A percentile compares a stretch with the other conserved stretches of the same genome.
phyloP scores from a whole-genome alignment of 805 yeast genomes.

The Blastobotrys terrestris region DNA sequence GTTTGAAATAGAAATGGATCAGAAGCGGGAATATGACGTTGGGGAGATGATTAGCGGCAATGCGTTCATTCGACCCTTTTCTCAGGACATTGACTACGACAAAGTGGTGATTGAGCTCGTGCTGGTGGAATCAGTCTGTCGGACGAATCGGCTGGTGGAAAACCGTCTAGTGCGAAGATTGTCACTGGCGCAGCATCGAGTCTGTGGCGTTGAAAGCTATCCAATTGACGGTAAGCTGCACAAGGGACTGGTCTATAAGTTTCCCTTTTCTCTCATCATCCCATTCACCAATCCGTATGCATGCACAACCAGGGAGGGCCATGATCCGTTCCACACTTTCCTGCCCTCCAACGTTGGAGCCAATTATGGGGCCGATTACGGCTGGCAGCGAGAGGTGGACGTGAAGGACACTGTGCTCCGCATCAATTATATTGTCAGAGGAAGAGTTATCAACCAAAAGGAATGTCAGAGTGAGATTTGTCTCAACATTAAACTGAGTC shows the following conservation, averaged over 20 bases:
- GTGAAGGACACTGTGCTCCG: not conserved
- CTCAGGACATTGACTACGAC: not conserved
- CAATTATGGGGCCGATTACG: not conserved
- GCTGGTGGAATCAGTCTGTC: not conserved
- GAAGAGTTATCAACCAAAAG: not conserved
- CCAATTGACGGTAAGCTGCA: not conserved
- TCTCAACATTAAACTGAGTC: not conserved
- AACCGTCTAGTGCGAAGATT: not conserved
- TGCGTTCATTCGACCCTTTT: not conserved
- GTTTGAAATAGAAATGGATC: not conserved
- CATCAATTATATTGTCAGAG: conserved; percentile 1
- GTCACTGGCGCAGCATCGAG: not conserved
- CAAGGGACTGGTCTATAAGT: not conserved
- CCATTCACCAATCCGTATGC: not conserved
- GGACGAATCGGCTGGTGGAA: not conserved
- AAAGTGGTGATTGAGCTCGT: not conserved
- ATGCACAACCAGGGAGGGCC: not conserved
- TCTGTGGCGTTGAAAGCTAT: not conserved
- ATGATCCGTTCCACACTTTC: not conserved
- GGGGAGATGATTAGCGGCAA: not conserved
- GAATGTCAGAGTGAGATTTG: not conserved
- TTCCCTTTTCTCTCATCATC: conserved; percentile 1
- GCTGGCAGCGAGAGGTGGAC: not conserved
- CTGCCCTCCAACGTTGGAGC: conserved; percentile 2
- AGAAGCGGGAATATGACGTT: not conserved